These are phyloP conservation scores for Orbilia brochopaga DNA, from an alignment of 2,329 filamentous ascomycete genomes.

Conservation along the genomic window DNA sequence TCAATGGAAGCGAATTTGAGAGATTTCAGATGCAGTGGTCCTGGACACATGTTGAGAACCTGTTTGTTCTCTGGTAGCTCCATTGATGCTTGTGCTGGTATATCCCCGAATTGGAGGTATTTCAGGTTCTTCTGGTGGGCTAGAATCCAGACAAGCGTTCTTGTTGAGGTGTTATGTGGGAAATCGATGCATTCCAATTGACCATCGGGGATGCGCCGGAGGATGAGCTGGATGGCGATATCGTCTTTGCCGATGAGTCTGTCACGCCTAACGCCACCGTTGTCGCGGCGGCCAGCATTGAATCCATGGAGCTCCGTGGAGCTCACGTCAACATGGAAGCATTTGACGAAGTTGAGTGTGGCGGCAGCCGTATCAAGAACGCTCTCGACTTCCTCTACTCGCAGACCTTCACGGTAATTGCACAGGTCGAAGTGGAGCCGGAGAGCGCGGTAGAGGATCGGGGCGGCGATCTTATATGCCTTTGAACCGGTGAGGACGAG, in stretches of 20 bases:
- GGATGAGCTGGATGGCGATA: not conserved
- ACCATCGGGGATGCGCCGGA: constrained; percentile 6
- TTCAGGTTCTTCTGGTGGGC: not conserved
- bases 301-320: not conserved
- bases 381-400: constrained; percentile 7
- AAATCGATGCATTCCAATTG: constrained; percentile 36
- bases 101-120: constrained; percentile 19
- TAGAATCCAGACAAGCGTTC: constrained; percentile 9
- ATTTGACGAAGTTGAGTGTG: constrained; percentile 3
- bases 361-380: not conserved
- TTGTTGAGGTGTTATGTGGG: constrained; percentile 9
- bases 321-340: not conserved
- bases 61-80: no score
- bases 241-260: not conserved
- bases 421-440: constrained; percentile 12
- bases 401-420: not conserved
- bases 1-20: constrained; percentile 11
- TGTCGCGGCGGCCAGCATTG: constrained; percentile 3
- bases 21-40: not conserved
- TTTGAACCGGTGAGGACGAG: constrained; percentile 20
- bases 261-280: not conserved
- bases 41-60: not conserved
- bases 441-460: constrained; percentile 13
- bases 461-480: constrained; percentile 1
- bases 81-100: not conserved